Evolutionary conservation across 768 basidiomycete species (phyloP).

Genomic region (Termitomyces sp.): DNA sequence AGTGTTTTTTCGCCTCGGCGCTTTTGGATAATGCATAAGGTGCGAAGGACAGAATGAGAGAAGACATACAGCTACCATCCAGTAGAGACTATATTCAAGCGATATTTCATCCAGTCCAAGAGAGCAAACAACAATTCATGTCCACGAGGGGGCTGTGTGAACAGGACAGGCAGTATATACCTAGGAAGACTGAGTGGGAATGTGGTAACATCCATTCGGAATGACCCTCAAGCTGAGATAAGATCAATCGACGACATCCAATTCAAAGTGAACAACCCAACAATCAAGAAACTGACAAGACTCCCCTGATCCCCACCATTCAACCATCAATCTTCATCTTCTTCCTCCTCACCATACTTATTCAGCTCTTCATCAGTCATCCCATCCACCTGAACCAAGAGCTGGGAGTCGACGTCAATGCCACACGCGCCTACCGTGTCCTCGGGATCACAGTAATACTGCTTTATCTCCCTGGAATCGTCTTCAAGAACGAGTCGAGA

Average conservation of each 20-base stretch:
- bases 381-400: slow-evolving; percentile 10
- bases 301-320: neutral
- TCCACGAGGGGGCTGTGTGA: neutral
- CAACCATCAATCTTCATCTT: neutral
- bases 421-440: slow-evolving; percentile 16
- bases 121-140: neutral
- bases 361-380: neutral
- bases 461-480: neutral
- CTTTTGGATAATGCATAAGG: neutral
- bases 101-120: neutral
- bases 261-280: neutral
- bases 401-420: neutral
- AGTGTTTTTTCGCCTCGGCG: neutral
- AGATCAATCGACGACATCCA: neutral
- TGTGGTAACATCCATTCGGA: neutral
- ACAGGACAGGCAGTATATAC: neutral
- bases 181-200: neutral
- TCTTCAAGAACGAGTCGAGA: slow-evolving; percentile 14
- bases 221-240: neutral
- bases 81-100: neutral
- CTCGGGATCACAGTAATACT: slow-evolving; percentile 12
- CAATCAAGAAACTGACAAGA: neutral
- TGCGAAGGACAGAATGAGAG: neutral
- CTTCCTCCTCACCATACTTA: neutral
- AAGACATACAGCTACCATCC: neutral